Conservation (phyloP, 2,329 filamentous ascomycete genomes). For the Beauveria sp. region DNA sequence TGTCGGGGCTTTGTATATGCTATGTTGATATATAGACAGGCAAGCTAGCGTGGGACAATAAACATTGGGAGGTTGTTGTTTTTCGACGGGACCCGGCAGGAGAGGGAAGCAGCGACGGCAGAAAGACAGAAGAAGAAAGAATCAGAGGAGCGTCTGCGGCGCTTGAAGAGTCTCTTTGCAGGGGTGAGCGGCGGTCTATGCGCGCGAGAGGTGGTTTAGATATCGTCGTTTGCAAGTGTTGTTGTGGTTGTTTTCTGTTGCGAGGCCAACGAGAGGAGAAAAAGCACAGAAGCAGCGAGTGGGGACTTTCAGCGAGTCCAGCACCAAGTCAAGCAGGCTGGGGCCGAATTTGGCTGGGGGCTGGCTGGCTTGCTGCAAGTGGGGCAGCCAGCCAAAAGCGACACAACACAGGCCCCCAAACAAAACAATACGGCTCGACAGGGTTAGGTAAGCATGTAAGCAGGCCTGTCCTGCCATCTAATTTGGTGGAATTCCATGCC, state of each 20-base stretch:
- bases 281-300: constrained; percentile 18
- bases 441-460: constrained; percentile 21
- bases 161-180: constrained; percentile 12
- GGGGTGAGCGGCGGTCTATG: constrained; percentile 13
- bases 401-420: background rate
- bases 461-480: constrained; percentile 11
- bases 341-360: background rate
- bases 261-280: constrained; percentile 34
- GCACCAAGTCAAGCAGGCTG: background rate
- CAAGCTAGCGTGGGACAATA: constrained; percentile 29
- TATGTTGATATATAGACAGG: constrained; percentile 22
- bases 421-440: constrained; percentile 14
- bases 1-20: constrained; percentile 17
- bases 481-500: constrained; percentile 20
- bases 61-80: constrained; percentile 29
- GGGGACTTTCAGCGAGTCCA: background rate
- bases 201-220: constrained; percentile 22
- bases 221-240: constrained; percentile 23
- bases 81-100: constrained; percentile 5
- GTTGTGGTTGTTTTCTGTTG: constrained; percentile 37
- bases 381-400: background rate
- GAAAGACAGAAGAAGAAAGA: constrained; percentile 8
- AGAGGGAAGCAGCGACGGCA: background rate
- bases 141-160: constrained; percentile 11
- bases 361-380: constrained; percentile 8